Conservation (phyloP, 1,139 yeast genomes). For the Blastobotrys petasosporus region DNA sequence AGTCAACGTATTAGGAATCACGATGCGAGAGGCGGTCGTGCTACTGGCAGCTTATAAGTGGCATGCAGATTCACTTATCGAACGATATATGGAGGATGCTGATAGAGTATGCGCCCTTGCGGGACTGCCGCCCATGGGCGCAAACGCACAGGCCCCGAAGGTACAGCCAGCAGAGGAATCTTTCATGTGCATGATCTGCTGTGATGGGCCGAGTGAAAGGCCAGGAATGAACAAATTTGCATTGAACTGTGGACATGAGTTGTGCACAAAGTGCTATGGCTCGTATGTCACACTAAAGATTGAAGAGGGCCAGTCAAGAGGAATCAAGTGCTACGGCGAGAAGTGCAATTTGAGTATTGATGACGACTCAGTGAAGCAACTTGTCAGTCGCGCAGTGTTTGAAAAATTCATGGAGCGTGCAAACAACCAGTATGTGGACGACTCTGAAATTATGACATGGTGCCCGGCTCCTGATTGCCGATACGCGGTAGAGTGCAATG, state of each 20-base stretch:
- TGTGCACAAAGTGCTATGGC: slow-evolving; percentile 62
- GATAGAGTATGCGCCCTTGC: slow-evolving; percentile 41
- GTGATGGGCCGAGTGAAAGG: slow-evolving; percentile 29
- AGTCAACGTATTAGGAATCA: slow-evolving; percentile 33
- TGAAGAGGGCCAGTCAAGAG: slow-evolving; percentile 43
- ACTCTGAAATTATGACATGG: slow-evolving; percentile 52
- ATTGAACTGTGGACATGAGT: slow-evolving; percentile 63
- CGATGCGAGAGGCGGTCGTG: slow-evolving; percentile 42
- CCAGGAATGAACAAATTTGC: slow-evolving; percentile 41
- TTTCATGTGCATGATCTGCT: slow-evolving; percentile 63
- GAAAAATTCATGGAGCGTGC: slow-evolving; percentile 24
- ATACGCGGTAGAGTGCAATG: slow-evolving; percentile 47
- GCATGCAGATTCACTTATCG: slow-evolving; percentile 69
- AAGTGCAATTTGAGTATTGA: slow-evolving; percentile 33
- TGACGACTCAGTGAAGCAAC: slow-evolving; percentile 34
- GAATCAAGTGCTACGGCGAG: slow-evolving; percentile 58
- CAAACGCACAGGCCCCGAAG: slow-evolving; percentile 4
- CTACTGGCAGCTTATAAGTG: slow-evolving; percentile 60
- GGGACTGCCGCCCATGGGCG: slow-evolving; percentile 40
- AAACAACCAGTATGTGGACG: slow-evolving; percentile 46
- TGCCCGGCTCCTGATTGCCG: slow-evolving; percentile 89
- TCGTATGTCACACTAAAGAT: slow-evolving; percentile 51
- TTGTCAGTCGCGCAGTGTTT: slow-evolving; percentile 31
- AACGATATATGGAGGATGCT: slow-evolving; percentile 55
- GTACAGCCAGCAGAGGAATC: slow-evolving; percentile 24